Percentiles rank a stretch among this genome's conserved stretches.
Evolutionary conservation across 192 early-diverging fungal species (phyloP).

Genomic region (Entomortierella lignicola): DNA sequence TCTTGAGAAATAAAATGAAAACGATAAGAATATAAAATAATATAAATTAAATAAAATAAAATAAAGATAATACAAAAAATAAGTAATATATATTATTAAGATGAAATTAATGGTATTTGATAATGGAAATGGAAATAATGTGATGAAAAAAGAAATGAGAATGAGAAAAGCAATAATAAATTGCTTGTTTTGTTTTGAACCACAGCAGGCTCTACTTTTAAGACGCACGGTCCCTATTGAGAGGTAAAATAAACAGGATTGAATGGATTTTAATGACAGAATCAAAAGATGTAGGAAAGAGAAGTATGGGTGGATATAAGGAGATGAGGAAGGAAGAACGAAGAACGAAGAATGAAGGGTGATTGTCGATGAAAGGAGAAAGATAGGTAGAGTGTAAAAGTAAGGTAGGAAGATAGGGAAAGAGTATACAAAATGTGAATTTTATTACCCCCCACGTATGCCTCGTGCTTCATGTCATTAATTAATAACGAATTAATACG

Average conservation of each 20-base stretch:
- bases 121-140: neutral
- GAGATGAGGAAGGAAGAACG: constrained; percentile 1
- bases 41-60: no score
- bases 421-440: neutral
- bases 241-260: no score
- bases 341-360: constrained; percentile 4
- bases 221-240: no score
- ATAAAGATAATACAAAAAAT: no score
- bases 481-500: neutral
- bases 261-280: no score
- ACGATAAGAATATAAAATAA: no score
- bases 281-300: no score
- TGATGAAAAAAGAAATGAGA: neutral
- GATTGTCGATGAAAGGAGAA: constrained; percentile 6
- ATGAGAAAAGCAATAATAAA: neutral
- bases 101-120: neutral
- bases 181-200: no score
- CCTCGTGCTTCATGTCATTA: no score
- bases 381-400: constrained; percentile 5
- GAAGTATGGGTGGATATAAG: neutral
- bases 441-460: no score
- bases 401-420: neutral
- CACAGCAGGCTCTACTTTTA: no score
- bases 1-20: no score
- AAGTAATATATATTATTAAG: neutral